Conservation (phyloP, 371 early-diverging fungal species). For the Lichtheimia ramosa region DNA sequence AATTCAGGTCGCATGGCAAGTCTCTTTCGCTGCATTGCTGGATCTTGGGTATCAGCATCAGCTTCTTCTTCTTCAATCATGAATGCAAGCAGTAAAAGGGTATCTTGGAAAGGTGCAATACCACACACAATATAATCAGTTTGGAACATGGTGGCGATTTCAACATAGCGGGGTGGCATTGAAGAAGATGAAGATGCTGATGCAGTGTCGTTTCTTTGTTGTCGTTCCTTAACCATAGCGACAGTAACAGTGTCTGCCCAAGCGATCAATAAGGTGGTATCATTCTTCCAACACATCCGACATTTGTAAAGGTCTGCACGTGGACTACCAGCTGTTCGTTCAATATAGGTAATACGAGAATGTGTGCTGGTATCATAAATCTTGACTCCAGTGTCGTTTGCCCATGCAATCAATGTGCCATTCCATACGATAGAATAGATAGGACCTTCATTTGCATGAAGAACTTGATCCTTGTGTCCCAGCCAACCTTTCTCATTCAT, state of each 20-base stretch:
- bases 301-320: constrained; percentile 87
- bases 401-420: constrained; percentile 87
- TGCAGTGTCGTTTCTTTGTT: background rate
- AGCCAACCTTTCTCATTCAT: constrained; percentile 75
- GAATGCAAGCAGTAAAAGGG: constrained; percentile 78
- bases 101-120: constrained; percentile 79
- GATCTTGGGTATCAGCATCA: constrained; percentile 29
- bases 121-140: constrained; percentile 91
- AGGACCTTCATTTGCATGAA: constrained; percentile 88
- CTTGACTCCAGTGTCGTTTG: constrained; percentile 87
- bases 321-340: constrained; percentile 76
- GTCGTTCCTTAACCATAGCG: constrained; percentile 63
- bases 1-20: constrained; percentile 82
- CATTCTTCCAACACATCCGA: constrained; percentile 84
- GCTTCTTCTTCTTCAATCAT: constrained; percentile 34
- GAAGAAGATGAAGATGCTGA: background rate
- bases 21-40: constrained; percentile 22
- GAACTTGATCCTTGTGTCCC: constrained; percentile 68
- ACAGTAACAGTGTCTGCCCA: constrained; percentile 95
- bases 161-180: constrained; percentile 51
- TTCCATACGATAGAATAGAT: constrained; percentile 87
- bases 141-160: constrained; percentile 77
- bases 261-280: constrained; percentile 76
- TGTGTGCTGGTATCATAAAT: constrained; percentile 75
- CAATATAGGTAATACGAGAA: constrained; percentile 81